A percentile compares a stretch with the other conserved stretches of the same genome.
Conservation (phyloP, 169 alveolate species). For the Plasmodium knowlesi region DNA sequence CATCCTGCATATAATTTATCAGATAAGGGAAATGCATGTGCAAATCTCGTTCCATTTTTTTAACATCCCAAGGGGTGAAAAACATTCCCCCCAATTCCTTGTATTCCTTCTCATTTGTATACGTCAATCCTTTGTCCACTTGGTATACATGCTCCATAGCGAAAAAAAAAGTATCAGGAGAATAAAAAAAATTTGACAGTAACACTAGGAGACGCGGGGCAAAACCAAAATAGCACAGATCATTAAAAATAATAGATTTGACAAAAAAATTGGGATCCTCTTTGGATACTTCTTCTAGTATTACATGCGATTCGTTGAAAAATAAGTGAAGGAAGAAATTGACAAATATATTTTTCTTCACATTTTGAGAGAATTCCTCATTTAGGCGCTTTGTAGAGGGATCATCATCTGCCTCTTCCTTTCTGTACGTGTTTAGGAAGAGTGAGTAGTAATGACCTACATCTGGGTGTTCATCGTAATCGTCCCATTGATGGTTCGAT, state of each 20-base stretch:
- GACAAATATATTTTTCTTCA: slow-evolving; percentile 30
- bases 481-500: neutral
- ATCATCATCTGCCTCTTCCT: neutral
- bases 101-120: neutral
- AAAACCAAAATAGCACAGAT: slow-evolving; percentile 54
- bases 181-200: slow-evolving; percentile 22
- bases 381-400: neutral
- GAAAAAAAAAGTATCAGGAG: slow-evolving; percentile 41
- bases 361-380: slow-evolving; percentile 6
- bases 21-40: slow-evolving; percentile 36
- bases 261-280: slow-evolving; percentile 25
- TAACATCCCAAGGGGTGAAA: neutral
- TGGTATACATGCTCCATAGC: neutral
- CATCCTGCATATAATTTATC: slow-evolving; percentile 29
- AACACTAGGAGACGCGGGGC: slow-evolving; percentile 19
- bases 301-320: slow-evolving; percentile 53
- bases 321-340: slow-evolving; percentile 54
- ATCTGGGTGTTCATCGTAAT: neutral
- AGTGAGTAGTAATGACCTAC: slow-evolving; percentile 20
- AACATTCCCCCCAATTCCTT: neutral
- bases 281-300: slow-evolving; percentile 32
- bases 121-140: slow-evolving; percentile 14
- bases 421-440: slow-evolving; percentile 30
- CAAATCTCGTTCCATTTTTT: slow-evolving; percentile 13
- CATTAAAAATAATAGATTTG: slow-evolving; percentile 52